Evolutionary conservation across 805 yeast genomes (phyloP).

Genomic region (Nakazawaea siamensis): DNA sequence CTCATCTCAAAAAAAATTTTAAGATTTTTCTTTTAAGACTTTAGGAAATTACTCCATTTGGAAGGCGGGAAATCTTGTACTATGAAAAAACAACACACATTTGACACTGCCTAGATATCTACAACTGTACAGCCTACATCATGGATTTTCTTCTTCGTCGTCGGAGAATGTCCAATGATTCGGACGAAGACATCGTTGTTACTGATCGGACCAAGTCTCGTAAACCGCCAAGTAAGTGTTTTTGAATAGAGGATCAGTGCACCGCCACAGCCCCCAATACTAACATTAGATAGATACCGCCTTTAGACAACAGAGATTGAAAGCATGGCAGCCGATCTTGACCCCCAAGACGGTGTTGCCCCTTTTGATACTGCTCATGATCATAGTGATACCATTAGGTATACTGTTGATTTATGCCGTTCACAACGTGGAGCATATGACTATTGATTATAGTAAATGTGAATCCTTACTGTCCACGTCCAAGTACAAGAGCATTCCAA

Average conservation of each 20-base stretch:
- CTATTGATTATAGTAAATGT: slow-evolving; percentile 73
- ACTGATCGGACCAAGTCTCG: slow-evolving; percentile 28
- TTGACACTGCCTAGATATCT: too few species aligned
- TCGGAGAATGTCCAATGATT: slow-evolving; percentile 5
- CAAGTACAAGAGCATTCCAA: slow-evolving; percentile 45
- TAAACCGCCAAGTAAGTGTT: slow-evolving; percentile 38
- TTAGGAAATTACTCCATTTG: too few species aligned
- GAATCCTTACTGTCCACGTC: slow-evolving; percentile 32
- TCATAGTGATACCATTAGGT: slow-evolving; percentile 87
- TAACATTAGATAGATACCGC: slow-evolving; percentile 54
- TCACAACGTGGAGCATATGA: slow-evolving; percentile 66
- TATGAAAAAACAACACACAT: too few species aligned
- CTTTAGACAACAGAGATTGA: slow-evolving; percentile 62
- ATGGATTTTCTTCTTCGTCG: slow-evolving; percentile 14
- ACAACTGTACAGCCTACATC: too few species aligned
- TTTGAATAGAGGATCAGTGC: not conserved
- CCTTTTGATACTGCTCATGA: slow-evolving; percentile 60
- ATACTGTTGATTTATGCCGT: slow-evolving; percentile 75
- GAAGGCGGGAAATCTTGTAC: too few species aligned
- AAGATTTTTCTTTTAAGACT: too few species aligned
- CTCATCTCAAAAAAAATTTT: too few species aligned
- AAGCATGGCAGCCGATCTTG: slow-evolving; percentile 75
- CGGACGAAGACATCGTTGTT: slow-evolving; percentile 1
- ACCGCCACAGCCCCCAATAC: slow-evolving; percentile 20
- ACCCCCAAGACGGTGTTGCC: slow-evolving; percentile 92